These are phyloP conservation scores for Gnetum montanum DNA, from an alignment of 75 land plant species.

Conservation along the genomic window DNA sequence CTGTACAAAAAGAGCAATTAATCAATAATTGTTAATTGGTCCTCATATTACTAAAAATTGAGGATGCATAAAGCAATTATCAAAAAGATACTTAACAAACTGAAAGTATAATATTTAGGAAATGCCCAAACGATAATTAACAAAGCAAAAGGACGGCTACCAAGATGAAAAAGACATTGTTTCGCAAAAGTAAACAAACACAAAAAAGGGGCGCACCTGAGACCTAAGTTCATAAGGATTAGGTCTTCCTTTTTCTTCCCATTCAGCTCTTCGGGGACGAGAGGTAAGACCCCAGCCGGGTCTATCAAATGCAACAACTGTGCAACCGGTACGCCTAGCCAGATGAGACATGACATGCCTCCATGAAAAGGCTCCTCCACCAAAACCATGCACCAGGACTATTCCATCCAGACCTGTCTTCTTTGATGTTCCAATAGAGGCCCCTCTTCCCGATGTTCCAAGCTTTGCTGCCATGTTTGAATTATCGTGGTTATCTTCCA, in stretches of 20 bases:
- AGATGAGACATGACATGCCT: slow-evolving; percentile 65
- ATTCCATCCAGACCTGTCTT: slow-evolving; percentile 35
- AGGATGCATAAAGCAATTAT: too few relatives aligned
- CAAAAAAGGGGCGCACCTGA: too few relatives aligned
- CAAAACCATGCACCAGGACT: slow-evolving; percentile 84
- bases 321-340: slow-evolving; percentile 55
- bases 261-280: slow-evolving; percentile 57
- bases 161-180: too few relatives aligned
- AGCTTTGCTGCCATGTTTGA: not conserved
- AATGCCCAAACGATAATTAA: too few relatives aligned
- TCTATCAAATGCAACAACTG: slow-evolving; percentile 84
- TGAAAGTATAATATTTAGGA: too few relatives aligned
- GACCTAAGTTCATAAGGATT: slow-evolving; percentile 84
- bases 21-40: too few relatives aligned
- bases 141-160: too few relatives aligned
- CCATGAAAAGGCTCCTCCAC: slow-evolving; percentile 93
- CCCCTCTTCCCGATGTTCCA: not conserved
- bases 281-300: slow-evolving; percentile 95
- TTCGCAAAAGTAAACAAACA: too few relatives aligned
- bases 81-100: too few relatives aligned
- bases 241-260: slow-evolving; percentile 62
- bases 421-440: slow-evolving; percentile 1
- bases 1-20: too few relatives aligned
- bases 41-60: too few relatives aligned
- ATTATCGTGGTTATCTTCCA: slow-evolving; percentile 15